Base-by-base conservation (phyloP, 2,329 filamentous ascomycete genomes). In the Triangularia setosa region DNA sequence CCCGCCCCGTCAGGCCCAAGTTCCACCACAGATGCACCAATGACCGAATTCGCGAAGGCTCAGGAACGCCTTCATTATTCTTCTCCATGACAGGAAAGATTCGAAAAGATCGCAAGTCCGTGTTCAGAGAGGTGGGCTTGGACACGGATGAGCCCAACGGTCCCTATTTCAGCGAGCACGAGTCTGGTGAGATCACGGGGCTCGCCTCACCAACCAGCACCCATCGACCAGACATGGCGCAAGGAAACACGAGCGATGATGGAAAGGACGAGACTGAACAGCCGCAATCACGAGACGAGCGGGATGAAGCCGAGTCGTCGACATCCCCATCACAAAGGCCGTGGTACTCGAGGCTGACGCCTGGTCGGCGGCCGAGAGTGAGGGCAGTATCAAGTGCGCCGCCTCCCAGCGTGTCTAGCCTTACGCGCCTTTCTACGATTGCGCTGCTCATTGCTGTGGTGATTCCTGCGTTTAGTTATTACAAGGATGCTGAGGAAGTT, bases 41-140 rank as follows among this genome's bases (percentile, higher is more conserved):
- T 61, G 81, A 85, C 70, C 80, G 83, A 52, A 73, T 85, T 40
- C 79, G 82, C 67, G 82, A 84, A 70, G 76, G 79, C 64, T 78
- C 78, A n/a, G 71, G 72, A 33, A 74, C 74, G 60, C 73, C 76
- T 56, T 23, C 52, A 27, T 25, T 55, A 27, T 55, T 75, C 1
- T 78, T 81, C 67, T 73, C 75, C 27, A 79, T 80, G 75, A 69
- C 69, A 48, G 76, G 76, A 69, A 83, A 79, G 63, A 79, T 84
- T 57, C 77, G 74, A 66, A 84, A 83, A 70, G 81, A 78, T 52
- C 78, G 83, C 58, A 80, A 76, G 68, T 84, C 83, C 23, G 75
- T 84, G 63, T 85, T 85, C 68, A 83, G 76, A 69, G 83, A 85
- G 72, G 71, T 80, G 48, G 83, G 82, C 4, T 70, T 84, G 21